A percentile compares a stretch with the other conserved stretches of the same genome.
These are phyloP conservation scores for Ogataea populi-albae DNA, from an alignment of 805 yeast genomes.

Conservation along the genomic window DNA sequence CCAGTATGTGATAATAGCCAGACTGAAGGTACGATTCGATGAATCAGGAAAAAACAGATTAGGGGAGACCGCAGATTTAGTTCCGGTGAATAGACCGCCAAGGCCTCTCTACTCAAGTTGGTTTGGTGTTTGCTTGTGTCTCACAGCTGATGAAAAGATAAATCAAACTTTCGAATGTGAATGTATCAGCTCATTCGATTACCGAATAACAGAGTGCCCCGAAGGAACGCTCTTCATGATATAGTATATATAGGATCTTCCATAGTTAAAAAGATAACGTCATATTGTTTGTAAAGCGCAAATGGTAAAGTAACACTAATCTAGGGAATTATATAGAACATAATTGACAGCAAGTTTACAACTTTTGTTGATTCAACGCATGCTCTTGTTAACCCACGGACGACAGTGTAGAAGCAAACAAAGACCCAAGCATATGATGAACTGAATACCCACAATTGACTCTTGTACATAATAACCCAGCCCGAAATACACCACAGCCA, in stretches of 20 bases:
- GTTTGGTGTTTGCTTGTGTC: slow-evolving; percentile 61
- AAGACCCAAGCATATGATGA: slow-evolving; percentile 15
- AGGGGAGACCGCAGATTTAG: slow-evolving; percentile 61
- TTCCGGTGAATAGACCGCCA: slow-evolving; percentile 27
- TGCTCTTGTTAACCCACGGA: slow-evolving; percentile 16
- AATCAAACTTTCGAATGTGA: slow-evolving; percentile 38
- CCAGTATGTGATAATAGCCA: slow-evolving; percentile 40
- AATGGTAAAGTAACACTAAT: slow-evolving; percentile 1
- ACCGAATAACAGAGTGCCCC: slow-evolving; percentile 64
- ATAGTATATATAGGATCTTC: slow-evolving; percentile 3
- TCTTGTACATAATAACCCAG: slow-evolving; percentile 18
- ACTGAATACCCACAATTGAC: slow-evolving; percentile 11
- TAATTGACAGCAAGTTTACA: slow-evolving; percentile 1
- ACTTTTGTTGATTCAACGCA: background rate
- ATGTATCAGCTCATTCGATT: slow-evolving; percentile 58
- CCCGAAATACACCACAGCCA: slow-evolving; percentile 21
- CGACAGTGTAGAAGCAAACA: slow-evolving; percentile 10
- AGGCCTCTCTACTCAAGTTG: slow-evolving; percentile 66
- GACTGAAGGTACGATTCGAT: slow-evolving; percentile 67
- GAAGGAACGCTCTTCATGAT: slow-evolving; percentile 40
- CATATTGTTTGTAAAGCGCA: slow-evolving; percentile 2
- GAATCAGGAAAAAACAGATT: slow-evolving; percentile 67
- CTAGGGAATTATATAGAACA: slow-evolving; percentile 2
- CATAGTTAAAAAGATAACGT: slow-evolving; percentile 2
- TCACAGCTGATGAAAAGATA: slow-evolving; percentile 56